These are phyloP conservation scores for Taxawa tesnikishii DNA, from an alignment of 2,329 filamentous ascomycete genomes.

Conservation along the genomic window DNA sequence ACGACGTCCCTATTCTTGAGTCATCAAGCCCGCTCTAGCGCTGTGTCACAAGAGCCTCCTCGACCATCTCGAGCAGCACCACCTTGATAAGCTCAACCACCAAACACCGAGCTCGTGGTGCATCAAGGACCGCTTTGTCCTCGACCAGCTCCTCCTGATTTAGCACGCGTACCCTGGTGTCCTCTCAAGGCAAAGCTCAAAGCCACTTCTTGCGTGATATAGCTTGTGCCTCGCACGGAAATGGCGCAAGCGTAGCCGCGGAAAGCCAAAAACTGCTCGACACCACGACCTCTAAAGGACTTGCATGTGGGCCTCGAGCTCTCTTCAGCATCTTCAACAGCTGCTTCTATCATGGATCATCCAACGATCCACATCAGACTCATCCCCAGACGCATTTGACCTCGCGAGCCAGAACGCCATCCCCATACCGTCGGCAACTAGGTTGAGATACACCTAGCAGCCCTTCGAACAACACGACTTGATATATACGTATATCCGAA, in stretches of 20 bases:
- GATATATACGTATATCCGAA: constrained; percentile 2
- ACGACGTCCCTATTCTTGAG: not conserved
- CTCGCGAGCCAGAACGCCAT: not conserved
- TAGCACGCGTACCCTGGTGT: too few species aligned
- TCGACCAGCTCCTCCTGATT: too few species aligned
- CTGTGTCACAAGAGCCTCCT: not conserved
- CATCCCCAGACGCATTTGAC: too few species aligned
- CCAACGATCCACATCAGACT: not conserved
- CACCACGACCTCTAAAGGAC: not conserved
- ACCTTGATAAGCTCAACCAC: not conserved
- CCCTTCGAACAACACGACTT: not conserved
- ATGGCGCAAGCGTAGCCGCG: not conserved
- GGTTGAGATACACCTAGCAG: not conserved
- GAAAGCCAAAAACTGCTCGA: not conserved
- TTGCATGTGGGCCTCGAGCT: not conserved
- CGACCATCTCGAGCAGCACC: not conserved
- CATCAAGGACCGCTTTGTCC: not conserved
- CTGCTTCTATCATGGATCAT: constrained; percentile 3
- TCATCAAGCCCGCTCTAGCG: not conserved
- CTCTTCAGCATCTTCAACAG: not conserved
- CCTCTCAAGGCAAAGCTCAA: not conserved
- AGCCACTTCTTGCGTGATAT: not conserved
- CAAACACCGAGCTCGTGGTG: not conserved
- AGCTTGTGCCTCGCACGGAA: not conserved
- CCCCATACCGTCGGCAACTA: not conserved